Conservation (phyloP, 2,329 filamentous ascomycete species). For the Fusarium hostae region DNA sequence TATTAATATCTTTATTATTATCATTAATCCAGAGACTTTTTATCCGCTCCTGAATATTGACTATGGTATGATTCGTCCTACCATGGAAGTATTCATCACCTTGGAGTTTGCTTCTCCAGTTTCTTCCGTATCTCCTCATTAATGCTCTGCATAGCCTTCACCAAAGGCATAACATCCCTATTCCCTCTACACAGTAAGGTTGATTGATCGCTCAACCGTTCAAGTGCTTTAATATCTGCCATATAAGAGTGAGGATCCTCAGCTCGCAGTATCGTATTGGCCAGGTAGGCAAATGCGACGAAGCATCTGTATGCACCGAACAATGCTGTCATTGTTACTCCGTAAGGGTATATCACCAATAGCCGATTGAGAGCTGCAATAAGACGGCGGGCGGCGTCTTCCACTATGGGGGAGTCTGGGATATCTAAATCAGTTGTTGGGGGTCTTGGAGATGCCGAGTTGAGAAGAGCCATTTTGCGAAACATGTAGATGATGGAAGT, state of each 20-base stretch:
- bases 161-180: constrained; percentile 43
- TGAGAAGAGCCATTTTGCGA: constrained; percentile 45
- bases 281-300: constrained; percentile 44
- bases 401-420: constrained; percentile 45
- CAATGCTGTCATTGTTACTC: constrained; percentile 38
- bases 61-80: too few species aligned
- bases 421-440: constrained; percentile 45
- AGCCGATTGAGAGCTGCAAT: constrained; percentile 35
- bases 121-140: constrained; percentile 41
- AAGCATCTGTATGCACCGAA: constrained; percentile 46
- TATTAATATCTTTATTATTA: not conserved
- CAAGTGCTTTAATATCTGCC: constrained; percentile 39
- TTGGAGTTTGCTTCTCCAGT: not conserved
- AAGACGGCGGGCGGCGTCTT: constrained; percentile 41
- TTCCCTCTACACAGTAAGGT: constrained; percentile 34
- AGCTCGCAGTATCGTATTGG: constrained; percentile 38
- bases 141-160: constrained; percentile 43
- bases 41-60: not conserved
- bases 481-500: constrained; percentile 51
- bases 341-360: constrained; percentile 38
- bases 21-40: not conserved
- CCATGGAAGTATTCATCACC: too few species aligned
- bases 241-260: constrained; percentile 22
- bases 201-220: constrained; percentile 29
- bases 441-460: constrained; percentile 43